Evolutionary conservation across 2,329 filamentous ascomycete genomes (phyloP).

Genomic region (Botrytis hyacinthi): DNA sequence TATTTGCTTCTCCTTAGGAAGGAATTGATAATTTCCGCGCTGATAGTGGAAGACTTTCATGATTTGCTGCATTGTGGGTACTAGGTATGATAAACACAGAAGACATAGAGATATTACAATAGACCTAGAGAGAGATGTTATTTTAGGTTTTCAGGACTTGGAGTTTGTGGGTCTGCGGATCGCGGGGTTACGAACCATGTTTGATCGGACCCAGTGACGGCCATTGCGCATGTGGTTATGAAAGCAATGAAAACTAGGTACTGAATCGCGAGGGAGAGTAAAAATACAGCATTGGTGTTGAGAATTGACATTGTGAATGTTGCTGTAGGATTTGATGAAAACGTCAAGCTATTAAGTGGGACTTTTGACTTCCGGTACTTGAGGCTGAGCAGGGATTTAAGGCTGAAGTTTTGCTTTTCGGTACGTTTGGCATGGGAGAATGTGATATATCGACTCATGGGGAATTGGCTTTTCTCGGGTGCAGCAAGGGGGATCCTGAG

Average conservation of each 20-base stretch:
- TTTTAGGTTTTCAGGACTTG: not conserved
- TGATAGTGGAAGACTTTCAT: not conserved
- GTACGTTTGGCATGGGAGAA: not conserved
- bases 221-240: not conserved
- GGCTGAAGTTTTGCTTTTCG: not conserved
- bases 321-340: not conserved
- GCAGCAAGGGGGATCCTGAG: not conserved
- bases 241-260: not conserved
- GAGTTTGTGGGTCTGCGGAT: not conserved
- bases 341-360: not conserved
- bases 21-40: not conserved
- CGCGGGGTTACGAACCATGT: not conserved
- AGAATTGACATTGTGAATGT: not conserved
- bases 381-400: not conserved
- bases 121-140: not conserved
- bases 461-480: not conserved
- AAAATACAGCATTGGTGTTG: not conserved
- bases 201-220: not conserved
- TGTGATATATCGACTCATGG: not conserved
- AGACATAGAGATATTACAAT: not conserved
- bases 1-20: not conserved
- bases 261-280: not conserved
- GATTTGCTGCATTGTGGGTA: not conserved
- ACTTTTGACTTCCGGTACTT: not conserved
- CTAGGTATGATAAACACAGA: not conserved